Base-by-base conservation (phyloP, 164 flowering plant species). In the Kingdonia uniflora region DNA sequence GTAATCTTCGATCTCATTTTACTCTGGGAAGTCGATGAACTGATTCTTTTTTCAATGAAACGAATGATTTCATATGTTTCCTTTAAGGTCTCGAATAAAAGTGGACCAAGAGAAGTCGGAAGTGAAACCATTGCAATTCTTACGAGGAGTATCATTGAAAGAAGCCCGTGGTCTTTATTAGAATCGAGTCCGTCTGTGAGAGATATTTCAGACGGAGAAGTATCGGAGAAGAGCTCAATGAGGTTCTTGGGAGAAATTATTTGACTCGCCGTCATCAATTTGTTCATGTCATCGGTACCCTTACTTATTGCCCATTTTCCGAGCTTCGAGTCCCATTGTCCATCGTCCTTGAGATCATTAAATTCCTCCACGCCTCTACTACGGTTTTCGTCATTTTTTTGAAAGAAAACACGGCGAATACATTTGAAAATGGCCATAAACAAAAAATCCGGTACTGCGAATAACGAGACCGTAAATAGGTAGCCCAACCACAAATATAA, bases 41-140 rank as follows among this genome's bases (percentile, higher is more conserved):
- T 48, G 15, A 49, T 37, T 19, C 33, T 57, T 3, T 11, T 11
- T 13, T 57, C 35, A 23, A 57, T 19, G 29, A 48, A 57, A 15
- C 39, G 19, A 48, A 57, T 39, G 23, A 16, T 57, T 48, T 57
- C 60, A 24, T 43, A 48, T 6, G 20, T 20, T 39, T 57, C 60
- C 22, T 38, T 22, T 8, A 57, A 21, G 1, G 45, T 21, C 2
- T 48, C 21, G 2, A 15, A 10, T 16, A 57, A 16, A 20, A 14
- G 12, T 37, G 5, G 37, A 37, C 45, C 1, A 22, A 39, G 29
- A n/a, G 45, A 1, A 39, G 45, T 15, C 49, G 53, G 45, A 5
- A 39, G 12, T 10, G 52, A 39, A 22, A 48, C 21, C 11, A 38
- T 14, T 16, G 45, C 45, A 11, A 57, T 48, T 22, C 21, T 22